Percentiles rank a stretch among this genome's conserved stretches.
Conservation (phyloP, 140 eudicot species). For the Anethum foeniculum region DNA sequence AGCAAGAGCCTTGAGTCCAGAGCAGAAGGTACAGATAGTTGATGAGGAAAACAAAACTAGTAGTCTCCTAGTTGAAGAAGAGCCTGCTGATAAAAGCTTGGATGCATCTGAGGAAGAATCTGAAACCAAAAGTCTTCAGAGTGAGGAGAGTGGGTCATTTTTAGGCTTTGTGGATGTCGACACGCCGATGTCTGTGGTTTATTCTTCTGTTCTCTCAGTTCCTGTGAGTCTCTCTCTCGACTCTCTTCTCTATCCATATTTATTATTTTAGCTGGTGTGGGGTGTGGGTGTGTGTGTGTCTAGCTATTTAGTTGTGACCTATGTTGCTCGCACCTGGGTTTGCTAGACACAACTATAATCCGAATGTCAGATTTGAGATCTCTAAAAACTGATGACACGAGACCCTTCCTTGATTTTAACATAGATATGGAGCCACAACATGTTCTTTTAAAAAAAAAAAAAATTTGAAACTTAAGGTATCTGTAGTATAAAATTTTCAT, state of each 20-base stretch:
- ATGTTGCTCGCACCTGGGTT: not conserved
- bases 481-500: not conserved
- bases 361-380: not conserved
- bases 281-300: not conserved
- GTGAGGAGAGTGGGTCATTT: conserved; percentile 10
- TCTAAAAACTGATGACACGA: not conserved
- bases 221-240: not conserved
- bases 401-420: not conserved
- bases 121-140: conserved; percentile 5
- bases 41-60: conserved; percentile 2
- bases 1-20: conserved; percentile 11
- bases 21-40: conserved; percentile 8
- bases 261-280: not conserved
- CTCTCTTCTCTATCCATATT: not conserved
- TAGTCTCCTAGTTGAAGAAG: not conserved
- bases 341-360: not conserved
- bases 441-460: not conserved
- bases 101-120: conserved; percentile 3
- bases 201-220: conserved; percentile 9
- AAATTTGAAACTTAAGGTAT: not conserved
- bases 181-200: conserved; percentile 7
- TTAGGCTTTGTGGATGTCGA: not conserved
- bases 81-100: not conserved
- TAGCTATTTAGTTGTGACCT: not conserved
- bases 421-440: not conserved